These are phyloP conservation scores for Saprolegnia diclina DNA, from an alignment of 352 stramenopile genomes.

Conservation along the genomic window DNA sequence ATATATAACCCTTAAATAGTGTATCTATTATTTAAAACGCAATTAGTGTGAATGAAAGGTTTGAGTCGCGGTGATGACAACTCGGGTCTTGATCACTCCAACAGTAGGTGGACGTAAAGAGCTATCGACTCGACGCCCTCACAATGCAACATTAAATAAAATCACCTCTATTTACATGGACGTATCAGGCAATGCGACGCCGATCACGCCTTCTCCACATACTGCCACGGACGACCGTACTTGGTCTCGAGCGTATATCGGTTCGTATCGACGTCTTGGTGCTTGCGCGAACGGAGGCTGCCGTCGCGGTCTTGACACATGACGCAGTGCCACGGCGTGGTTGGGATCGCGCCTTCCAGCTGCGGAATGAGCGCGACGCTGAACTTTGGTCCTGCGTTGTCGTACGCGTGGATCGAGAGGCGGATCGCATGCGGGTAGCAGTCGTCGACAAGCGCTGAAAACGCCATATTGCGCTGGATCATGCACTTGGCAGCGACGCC, in stretches of 20 bases:
- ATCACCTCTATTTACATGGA: too few relatives aligned
- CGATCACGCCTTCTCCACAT: conserved; percentile 6
- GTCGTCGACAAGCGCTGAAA: not conserved
- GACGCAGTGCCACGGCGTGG: conserved; percentile 26
- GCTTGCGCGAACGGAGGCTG: conserved; percentile 12
- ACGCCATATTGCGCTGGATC: not conserved
- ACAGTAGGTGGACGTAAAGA: too few relatives aligned
- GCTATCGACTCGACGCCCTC: too few relatives aligned
- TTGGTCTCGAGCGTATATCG: conserved; percentile 24
- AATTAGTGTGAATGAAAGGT: too few relatives aligned
- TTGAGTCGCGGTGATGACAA: too few relatives aligned
- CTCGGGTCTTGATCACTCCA: too few relatives aligned
- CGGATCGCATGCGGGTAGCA: not conserved
- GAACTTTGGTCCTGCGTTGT: conserved; percentile 28
- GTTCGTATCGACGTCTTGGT: conserved; percentile 16
- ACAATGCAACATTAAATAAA: too few relatives aligned
- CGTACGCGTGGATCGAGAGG: conserved; percentile 24
- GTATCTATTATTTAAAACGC: too few relatives aligned
- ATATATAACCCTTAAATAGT: too few relatives aligned
- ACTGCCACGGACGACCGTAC: conserved; percentile 24
- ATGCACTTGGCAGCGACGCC: too few relatives aligned
- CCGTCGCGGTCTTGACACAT: conserved; percentile 25
- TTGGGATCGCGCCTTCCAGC: not conserved
- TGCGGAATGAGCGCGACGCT: conserved; percentile 23
- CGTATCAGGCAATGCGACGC: too few relatives aligned